These are phyloP conservation scores for Lanmaoa rubissima DNA, from an alignment of 768 basidiomycete genomes.

Conservation along the genomic window DNA sequence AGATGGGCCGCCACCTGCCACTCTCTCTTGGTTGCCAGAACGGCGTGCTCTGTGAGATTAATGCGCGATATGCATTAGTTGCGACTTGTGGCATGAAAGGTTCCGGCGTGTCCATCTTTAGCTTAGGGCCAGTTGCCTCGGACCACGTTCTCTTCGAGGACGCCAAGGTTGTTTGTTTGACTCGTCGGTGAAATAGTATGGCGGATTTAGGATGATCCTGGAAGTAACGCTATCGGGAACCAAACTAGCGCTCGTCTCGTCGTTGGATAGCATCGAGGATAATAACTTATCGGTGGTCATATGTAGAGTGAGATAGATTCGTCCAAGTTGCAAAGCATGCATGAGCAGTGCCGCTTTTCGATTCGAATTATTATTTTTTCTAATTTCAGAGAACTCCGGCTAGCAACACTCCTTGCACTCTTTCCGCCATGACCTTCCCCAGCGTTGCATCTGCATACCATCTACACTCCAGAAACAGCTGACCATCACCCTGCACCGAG, in stretches of 20 bases:
- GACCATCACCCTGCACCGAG: constrained; percentile 4
- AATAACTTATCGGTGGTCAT: neutral
- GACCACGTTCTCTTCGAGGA: neutral
- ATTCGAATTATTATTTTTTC: constrained; percentile 32
- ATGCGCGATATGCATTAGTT: neutral
- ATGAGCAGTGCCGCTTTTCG: constrained; percentile 19
- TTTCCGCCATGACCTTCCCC: constrained; percentile 23
- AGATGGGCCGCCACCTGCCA: neutral
- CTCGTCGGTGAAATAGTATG: neutral
- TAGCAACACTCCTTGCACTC: constrained; percentile 29
- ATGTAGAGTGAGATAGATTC: neutral
- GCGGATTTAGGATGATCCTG: neutral
- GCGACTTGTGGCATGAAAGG: neutral
- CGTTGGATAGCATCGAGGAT: neutral
- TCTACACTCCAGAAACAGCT: constrained; percentile 7
- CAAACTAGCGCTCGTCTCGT: neutral
- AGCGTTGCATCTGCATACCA: constrained; percentile 6
- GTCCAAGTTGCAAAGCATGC: constrained; percentile 11
- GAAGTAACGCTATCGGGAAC: neutral
- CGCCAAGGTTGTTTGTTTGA: neutral
- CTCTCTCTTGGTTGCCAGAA: neutral
- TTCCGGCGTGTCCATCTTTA: neutral
- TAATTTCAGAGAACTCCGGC: constrained; percentile 31
- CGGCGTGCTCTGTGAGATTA: neutral
- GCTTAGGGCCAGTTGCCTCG: neutral